Evolutionary conservation across 2,329 filamentous ascomycete species (phyloP).

Genomic region (Calycina herbarum): DNA sequence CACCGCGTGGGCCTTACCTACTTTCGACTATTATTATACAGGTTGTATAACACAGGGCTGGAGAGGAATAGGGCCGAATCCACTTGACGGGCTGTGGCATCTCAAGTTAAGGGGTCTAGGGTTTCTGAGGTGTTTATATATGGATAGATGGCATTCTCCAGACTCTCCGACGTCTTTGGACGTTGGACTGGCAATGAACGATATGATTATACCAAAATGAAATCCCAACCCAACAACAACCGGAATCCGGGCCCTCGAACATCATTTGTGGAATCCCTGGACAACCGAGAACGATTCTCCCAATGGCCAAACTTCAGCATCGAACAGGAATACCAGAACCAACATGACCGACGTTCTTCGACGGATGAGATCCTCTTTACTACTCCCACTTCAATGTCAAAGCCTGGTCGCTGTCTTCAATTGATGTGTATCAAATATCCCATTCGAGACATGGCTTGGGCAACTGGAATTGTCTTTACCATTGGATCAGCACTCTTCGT

Average conservation of each 20-base stretch:
- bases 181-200: conserved; percentile 9
- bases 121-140: not conserved
- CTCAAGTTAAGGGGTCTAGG: not conserved
- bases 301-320: conserved; percentile 22
- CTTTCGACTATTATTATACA: not conserved
- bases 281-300: conserved; percentile 12
- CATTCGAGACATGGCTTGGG: conserved; percentile 24
- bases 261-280: conserved; percentile 19
- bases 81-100: not conserved
- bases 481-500: conserved; percentile 27
- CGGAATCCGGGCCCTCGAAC: conserved; percentile 7
- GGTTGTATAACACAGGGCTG: not conserved
- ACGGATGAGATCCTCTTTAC: conserved; percentile 7
- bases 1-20: not conserved
- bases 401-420: conserved; percentile 14
- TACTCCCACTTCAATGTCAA: conserved; percentile 16
- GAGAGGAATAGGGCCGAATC: not conserved
- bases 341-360: conserved; percentile 8
- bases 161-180: conserved; percentile 16
- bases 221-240: conserved; percentile 9
- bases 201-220: conserved; percentile 20
- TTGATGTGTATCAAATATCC: conserved; percentile 27
- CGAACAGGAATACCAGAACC: conserved; percentile 16
- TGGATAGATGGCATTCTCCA: conserved; percentile 17
- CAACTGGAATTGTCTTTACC: conserved; percentile 24